phyloP scores from a whole-genome alignment of 2,329 filamentous ascomycete species.

The Karstenula rhodostoma region DNA sequence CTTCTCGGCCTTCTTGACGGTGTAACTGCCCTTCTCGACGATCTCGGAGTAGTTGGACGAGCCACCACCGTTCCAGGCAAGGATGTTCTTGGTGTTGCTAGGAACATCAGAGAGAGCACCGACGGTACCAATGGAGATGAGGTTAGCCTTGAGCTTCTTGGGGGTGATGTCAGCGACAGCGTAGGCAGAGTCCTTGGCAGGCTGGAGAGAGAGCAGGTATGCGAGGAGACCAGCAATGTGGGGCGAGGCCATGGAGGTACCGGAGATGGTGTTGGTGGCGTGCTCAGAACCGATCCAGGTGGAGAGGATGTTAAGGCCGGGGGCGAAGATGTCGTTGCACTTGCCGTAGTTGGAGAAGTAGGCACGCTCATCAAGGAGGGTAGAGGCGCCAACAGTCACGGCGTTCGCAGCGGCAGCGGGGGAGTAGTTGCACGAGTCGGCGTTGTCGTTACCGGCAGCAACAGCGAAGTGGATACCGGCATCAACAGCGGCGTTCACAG shows the following conservation, averaged over 20 bases:
- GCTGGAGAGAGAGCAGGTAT: conserved; percentile 97
- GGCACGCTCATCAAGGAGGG: conserved; percentile 90
- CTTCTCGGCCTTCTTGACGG: conserved; percentile 36
- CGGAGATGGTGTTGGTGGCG: conserved; percentile 98
- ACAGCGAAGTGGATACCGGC: conserved; percentile 97
- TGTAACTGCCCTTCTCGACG: conserved; percentile 55
- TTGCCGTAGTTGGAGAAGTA: conserved; percentile 99
- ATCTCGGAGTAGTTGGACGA: conserved; percentile 90
- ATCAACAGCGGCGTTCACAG: conserved; percentile 91
- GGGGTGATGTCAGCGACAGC: conserved; percentile 89
- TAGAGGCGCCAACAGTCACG: conserved; percentile 94
- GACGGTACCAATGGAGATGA: conserved; percentile 83
- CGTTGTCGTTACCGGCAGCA: conserved; percentile 97
- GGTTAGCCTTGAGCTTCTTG: conserved; percentile 88
- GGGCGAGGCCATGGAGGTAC: conserved; percentile 98
- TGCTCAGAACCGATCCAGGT: conserved; percentile 98
- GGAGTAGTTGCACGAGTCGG: conserved; percentile 99
- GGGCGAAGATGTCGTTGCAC: conserved; percentile 99
- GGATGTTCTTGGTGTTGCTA: conserved; percentile 86
- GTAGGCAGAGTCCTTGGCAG: conserved; percentile 86
- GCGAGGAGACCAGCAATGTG: conserved; percentile 96
- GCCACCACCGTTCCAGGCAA: conserved; percentile 99
- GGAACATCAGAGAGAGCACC: conserved; percentile 83
- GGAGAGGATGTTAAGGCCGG: conserved; percentile 94
- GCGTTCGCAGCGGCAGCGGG: conserved; percentile 91